Evolutionary conservation across 2,329 filamentous ascomycete species (phyloP), one percentile per base, ranked within the genome.

Genomic region (Orbilia javanica): DNA sequence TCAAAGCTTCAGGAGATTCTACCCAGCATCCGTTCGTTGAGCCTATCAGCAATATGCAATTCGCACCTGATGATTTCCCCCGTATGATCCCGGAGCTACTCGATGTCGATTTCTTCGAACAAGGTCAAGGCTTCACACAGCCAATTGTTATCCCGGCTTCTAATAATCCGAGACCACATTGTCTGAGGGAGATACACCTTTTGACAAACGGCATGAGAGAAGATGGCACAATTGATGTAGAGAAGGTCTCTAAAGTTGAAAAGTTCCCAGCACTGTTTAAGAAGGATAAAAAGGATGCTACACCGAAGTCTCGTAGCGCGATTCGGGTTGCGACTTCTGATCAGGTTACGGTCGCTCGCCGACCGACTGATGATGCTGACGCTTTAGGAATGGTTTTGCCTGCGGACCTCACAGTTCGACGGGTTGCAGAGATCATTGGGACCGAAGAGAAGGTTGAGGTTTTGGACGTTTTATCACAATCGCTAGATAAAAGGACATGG

Each of bases 381-480:
- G 86, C 86, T 73, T 84, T 92, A 25, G 90, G 89, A 80, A 91
- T 92, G 90, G 88, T 91, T 27, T 90, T 92, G 79, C 90, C 90
- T 1, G 84, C 88, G 79, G 87, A 87, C 34, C 84, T 92, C 52
- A 91, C 89, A 0, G 89, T 92, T 31, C 87, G 88, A 31, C 86
- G 87, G 64, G 89, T 91, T 22, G 88, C 88, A 50, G 88, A 91
- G 79, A 84, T 91, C 29, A 90, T 90, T 79, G 90, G 90, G 0
- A 86, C 87, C 3, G 88, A 90, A 52, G 88, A 90, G 81, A 86
- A 86, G 52, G 86, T 91, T 6, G 89, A 90, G 72, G 90, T 92
- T 34, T 91, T 92, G 67, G 89, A 92, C 82, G 90, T 92, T 77
- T 91, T 91, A 81, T 89, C 89, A 7, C 90, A 92, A 80, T 89